Percentiles rank a stretch among this genome's conserved stretches.
Evolutionary conservation across 73 alveolate genomes (phyloP).

Genomic region (Uronychia binucleata): DNA sequence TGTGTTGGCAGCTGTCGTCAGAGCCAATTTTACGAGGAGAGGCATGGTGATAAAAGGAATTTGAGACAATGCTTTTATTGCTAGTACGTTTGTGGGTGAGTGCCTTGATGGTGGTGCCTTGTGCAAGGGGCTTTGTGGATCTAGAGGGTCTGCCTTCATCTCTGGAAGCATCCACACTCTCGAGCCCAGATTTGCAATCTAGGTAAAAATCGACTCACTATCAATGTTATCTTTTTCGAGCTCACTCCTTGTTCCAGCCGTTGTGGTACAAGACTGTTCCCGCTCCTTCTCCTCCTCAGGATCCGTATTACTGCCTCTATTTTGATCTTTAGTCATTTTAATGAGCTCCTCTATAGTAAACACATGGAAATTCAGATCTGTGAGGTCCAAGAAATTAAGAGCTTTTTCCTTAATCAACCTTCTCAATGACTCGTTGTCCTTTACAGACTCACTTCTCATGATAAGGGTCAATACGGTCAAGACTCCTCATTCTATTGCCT

Average conservation of each 20-base stretch:
- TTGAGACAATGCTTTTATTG: background rate
- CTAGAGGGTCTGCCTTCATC: background rate
- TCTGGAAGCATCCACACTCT: background rate
- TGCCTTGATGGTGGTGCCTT: background rate
- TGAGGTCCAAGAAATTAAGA: slow-evolving; percentile 21
- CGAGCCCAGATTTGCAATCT: background rate
- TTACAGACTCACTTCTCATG: background rate
- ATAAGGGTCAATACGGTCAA: slow-evolving; percentile 4
- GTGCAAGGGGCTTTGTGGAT: background rate
- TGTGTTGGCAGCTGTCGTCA: background rate
- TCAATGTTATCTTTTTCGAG: background rate
- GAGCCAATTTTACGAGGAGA: background rate
- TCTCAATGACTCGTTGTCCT: background rate
- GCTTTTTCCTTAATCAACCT: slow-evolving; percentile 24
- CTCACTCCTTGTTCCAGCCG: background rate
- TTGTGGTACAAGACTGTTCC: background rate
- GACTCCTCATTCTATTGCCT: slow-evolving; percentile 29
- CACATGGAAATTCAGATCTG: slow-evolving; percentile 35
- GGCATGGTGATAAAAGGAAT: background rate
- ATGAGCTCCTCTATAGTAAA: background rate
- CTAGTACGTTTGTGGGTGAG: background rate
- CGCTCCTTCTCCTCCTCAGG: background rate
- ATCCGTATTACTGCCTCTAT: background rate
- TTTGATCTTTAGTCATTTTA: background rate
- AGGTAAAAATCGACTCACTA: background rate